These are phyloP conservation scores for Centella asiatica DNA, from an alignment of 129 eudicot species.

Conservation along the genomic window DNA sequence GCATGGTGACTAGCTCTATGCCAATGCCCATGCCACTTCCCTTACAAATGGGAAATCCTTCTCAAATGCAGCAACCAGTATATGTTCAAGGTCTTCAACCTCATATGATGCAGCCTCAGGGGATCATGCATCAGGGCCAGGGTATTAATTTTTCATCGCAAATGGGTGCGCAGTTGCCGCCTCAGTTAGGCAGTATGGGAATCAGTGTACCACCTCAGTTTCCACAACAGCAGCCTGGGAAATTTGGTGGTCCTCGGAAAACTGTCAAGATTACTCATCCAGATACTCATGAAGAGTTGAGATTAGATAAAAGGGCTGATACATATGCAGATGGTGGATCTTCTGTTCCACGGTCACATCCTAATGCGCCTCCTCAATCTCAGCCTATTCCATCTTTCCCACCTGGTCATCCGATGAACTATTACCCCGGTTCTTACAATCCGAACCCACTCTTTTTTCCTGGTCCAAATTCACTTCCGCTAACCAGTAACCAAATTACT, in stretches of 20 bases:
- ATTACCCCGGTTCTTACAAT: conserved; percentile 47
- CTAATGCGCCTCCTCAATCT: conserved; percentile 47
- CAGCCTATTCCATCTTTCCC: conserved; percentile 49
- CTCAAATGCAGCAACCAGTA: conserved; percentile 45
- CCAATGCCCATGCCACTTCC: conserved; percentile 58
- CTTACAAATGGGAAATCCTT: conserved; percentile 41
- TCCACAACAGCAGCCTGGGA: conserved; percentile 52
- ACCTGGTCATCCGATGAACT: conserved; percentile 37
- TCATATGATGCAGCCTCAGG: conserved; percentile 63
- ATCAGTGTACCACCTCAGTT: conserved; percentile 55
- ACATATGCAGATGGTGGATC: conserved; percentile 30
- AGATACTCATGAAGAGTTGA: conserved; percentile 78
- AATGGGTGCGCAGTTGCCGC: conserved; percentile 46
- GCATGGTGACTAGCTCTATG: conserved; percentile 47
- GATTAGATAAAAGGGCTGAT: conserved; percentile 38
- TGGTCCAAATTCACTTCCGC: conserved; percentile 45
- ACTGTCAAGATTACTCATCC: conserved; percentile 94
- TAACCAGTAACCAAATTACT: conserved; percentile 31
- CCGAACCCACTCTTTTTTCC: conserved; percentile 22
- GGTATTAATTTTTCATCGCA: conserved; percentile 44
- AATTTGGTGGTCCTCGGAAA: conserved; percentile 42
- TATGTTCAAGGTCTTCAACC: conserved; percentile 59
- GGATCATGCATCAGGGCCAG: conserved; percentile 76
- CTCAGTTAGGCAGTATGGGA: conserved; percentile 61
- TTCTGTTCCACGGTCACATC: conserved; percentile 43